Base-by-base conservation (phyloP, 306 rosid species). In the Mucuna pruriens region DNA sequence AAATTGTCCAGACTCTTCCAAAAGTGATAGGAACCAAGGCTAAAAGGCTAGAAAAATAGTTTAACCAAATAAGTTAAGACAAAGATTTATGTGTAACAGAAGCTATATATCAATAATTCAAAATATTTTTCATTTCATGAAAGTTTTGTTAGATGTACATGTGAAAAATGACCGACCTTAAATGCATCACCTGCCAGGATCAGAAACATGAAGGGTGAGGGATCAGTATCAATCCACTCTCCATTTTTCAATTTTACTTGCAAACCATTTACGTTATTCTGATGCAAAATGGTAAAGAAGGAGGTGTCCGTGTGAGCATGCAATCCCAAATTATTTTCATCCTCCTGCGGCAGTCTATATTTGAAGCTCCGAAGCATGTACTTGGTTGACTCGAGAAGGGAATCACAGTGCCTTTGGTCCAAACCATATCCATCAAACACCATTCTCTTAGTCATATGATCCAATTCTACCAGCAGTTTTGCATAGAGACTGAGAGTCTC, bases 151-250 rank as follows among this genome's bases (percentile, higher is more conserved):
- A 66, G 26, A 76, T 57, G 31, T 25, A 76, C 1, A 4, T 22
- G 23, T 16, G 36, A 69, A 58, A 15, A 79, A 29, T 46, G 40
- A 70, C 73, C 4, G 7, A 85, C 88, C 85, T 70, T 62, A 49
- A 85, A 71, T 31, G 80, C 78, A 54, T 85, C 88, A 4, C 85
- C 85, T 6, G 88, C 85, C 1, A 85, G 13, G 76, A 85, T 71
- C 0, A 85, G 72, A 76, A 85, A 71, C 83, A 64, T 40, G 67
- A 16, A 38, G 39, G 85, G 85, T 7, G 88, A 85, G 44, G 67
- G 83, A 81, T 85, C 66, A 42, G 6, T 10, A 33, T 81, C 67
- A 26, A 63, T 5, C 88, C 85, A 85, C 61, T 85, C 83, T 23
- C 77, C 88, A 81, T 44, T 71, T 73, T 63, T 81, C 17, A 81